Conservation (phyloP, 179 eudicot species). For the Carnegiea gigantea region DNA sequence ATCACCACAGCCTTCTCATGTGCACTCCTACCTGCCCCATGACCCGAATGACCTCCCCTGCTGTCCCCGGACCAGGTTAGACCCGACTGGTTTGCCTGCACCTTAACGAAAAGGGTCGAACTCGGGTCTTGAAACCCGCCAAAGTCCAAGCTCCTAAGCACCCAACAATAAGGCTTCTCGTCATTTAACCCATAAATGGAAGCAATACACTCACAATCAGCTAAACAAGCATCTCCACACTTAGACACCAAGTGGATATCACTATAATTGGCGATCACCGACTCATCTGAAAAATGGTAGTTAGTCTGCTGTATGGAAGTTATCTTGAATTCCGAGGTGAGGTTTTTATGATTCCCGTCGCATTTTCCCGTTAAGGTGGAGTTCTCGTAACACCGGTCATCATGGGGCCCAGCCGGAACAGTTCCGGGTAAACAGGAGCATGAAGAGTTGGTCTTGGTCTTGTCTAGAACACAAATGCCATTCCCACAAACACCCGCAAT, state of each 20-base stretch:
- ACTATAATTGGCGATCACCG: constrained; percentile 77
- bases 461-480: constrained; percentile 69
- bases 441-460: constrained; percentile 58
- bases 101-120: constrained; percentile 78
- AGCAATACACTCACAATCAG: constrained; percentile 80
- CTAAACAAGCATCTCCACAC: constrained; percentile 79
- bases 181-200: constrained; percentile 74
- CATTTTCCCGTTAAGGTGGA: constrained; percentile 66
- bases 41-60: constrained; percentile 10
- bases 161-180: constrained; percentile 87
- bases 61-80: constrained; percentile 5
- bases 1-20: constrained; percentile 61
- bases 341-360: constrained; percentile 33
- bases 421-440: constrained; percentile 79
- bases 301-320: constrained; percentile 56
- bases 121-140: constrained; percentile 88
- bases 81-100: constrained; percentile 38
- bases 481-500: constrained; percentile 89
- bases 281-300: constrained; percentile 56
- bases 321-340: constrained; percentile 51
- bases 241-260: constrained; percentile 50
- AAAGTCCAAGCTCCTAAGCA: constrained; percentile 64
- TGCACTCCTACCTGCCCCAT: constrained; percentile 11
- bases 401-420: constrained; percentile 23
- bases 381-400: constrained; percentile 47